A percentile compares a stretch with the other conserved stretches of the same genome.
These are phyloP conservation scores for Boeremia exigua DNA, from an alignment of 2,329 filamentous ascomycete species.

Conservation along the genomic window DNA sequence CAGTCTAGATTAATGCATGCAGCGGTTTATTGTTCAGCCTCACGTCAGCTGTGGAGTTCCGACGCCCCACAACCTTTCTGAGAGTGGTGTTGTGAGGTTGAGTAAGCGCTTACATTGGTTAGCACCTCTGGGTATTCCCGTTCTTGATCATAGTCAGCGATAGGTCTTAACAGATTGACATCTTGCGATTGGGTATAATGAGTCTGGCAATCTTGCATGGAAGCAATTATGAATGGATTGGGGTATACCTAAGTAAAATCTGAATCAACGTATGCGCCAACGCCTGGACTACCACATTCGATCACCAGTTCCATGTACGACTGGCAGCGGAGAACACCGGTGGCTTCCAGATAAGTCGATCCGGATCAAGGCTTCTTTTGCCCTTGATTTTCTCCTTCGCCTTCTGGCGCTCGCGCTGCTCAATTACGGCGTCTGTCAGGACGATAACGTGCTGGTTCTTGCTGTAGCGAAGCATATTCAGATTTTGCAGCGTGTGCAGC, in stretches of 20 bases:
- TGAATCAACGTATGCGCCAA: neutral
- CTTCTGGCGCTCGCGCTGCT: conserved; percentile 70
- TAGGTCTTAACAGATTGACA: neutral
- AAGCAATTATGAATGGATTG: neutral
- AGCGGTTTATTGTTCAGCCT: neutral
- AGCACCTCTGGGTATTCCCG: neutral
- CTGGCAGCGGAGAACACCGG: conserved; percentile 90
- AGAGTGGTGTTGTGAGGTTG: neutral
- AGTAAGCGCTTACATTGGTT: conserved; percentile 5
- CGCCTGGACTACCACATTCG: neutral
- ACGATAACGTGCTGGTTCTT: conserved; percentile 98
- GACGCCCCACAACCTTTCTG: neutral
- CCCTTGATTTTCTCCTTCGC: conserved; percentile 83
- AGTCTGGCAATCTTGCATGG: neutral
- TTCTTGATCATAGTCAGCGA: neutral
- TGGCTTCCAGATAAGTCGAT: conserved; percentile 89
- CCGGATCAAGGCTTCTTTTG: conserved; percentile 76
- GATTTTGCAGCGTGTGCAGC: conserved; percentile 88
- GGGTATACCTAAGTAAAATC: conserved; percentile 13
- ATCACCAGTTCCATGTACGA: conserved; percentile 92
- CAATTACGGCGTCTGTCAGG: conserved; percentile 80
- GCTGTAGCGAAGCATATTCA: conserved; percentile 95
- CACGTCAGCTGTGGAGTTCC: conserved; percentile 1
- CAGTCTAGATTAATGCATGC: too few species aligned
- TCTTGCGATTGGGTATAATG: neutral